Evolutionary conservation across 768 basidiomycete species (phyloP).

Genomic region (Kwoniella sp.): DNA sequence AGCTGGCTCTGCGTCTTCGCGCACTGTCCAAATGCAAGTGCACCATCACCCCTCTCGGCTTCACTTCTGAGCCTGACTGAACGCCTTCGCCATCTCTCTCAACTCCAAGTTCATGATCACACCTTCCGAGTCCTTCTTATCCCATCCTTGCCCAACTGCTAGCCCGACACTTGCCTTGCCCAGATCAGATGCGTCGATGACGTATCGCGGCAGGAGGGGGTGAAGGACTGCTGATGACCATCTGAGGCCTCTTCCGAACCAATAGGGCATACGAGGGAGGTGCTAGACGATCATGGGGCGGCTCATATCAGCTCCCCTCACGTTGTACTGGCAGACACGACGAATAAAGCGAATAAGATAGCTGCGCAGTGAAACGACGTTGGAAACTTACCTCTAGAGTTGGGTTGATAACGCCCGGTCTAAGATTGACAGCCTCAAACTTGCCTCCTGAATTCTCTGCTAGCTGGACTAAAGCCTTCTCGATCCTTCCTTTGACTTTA

Average conservation of each 20-base stretch:
- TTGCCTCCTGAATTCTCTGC: constrained; percentile 1
- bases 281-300: constrained; percentile 4
- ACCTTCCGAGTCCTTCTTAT: constrained; percentile 20
- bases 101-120: constrained; percentile 25
- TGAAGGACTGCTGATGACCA: constrained; percentile 7
- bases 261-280: constrained; percentile 6
- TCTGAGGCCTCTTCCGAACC: constrained; percentile 2
- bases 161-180: constrained; percentile 20
- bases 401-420: constrained; percentile 36
- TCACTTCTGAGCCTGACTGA: not conserved
- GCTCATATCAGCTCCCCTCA: not conserved
- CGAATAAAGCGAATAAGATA: too few relatives aligned
- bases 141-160: constrained; percentile 25
- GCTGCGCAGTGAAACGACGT: too few relatives aligned
- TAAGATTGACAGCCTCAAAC: constrained; percentile 28
- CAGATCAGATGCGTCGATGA: constrained; percentile 22
- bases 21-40: too few relatives aligned
- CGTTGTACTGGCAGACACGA: too few relatives aligned
- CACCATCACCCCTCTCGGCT: too few relatives aligned
- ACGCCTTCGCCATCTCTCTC: constrained; percentile 17
- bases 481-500: constrained; percentile 56
- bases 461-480: constrained; percentile 21
- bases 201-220: constrained; percentile 6
- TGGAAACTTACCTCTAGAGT: constrained; percentile 32
- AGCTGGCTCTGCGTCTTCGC: too few relatives aligned